These are phyloP conservation scores for Micractinium sp. DNA, from an alignment of 139 green algal species.

Conservation along the genomic window DNA sequence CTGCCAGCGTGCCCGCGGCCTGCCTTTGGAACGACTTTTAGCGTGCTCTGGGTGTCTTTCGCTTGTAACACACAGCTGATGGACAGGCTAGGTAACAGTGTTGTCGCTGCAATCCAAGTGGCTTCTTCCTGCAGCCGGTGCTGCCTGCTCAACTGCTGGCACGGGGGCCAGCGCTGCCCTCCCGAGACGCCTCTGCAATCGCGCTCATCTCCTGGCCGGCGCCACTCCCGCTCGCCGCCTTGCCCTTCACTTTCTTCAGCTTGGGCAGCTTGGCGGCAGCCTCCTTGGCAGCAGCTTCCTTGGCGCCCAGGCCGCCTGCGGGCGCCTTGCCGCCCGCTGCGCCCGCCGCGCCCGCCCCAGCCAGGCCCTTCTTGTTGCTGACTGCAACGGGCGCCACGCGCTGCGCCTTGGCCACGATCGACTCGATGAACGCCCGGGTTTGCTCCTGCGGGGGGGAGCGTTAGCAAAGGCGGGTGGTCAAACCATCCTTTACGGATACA, in stretches of 20 bases:
- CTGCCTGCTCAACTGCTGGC: background rate
- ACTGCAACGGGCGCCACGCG: background rate
- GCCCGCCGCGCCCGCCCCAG: too few relatives aligned
- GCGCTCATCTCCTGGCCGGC: background rate
- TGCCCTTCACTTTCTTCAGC: slow-evolving; percentile 2
- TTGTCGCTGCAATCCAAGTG: too few relatives aligned
- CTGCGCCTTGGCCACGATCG: slow-evolving; percentile 12
- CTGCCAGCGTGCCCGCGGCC: too few relatives aligned
- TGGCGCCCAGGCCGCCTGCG: background rate
- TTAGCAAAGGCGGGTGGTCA: background rate
- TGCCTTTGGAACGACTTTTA: too few relatives aligned
- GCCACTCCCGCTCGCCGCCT: background rate
- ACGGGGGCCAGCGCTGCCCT: background rate
- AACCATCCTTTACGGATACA: background rate
- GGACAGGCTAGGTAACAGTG: too few relatives aligned
- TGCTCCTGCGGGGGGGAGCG: slow-evolving; percentile 14
- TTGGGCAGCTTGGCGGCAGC: slow-evolving; percentile 16
- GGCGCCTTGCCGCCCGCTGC: background rate
- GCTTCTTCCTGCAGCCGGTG: too few relatives aligned
- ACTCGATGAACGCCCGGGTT: slow-evolving; percentile 8
- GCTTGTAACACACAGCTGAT: too few relatives aligned
- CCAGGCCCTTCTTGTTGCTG: background rate
- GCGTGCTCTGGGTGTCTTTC: too few relatives aligned
- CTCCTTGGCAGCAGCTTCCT: slow-evolving; percentile 18
- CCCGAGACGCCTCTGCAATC: slow-evolving; percentile 13